Evolutionary conservation across 345 rosid genomes (phyloP), one percentile per base, ranked within the genome.

Genomic region (Odontarrhena argentea): DNA sequence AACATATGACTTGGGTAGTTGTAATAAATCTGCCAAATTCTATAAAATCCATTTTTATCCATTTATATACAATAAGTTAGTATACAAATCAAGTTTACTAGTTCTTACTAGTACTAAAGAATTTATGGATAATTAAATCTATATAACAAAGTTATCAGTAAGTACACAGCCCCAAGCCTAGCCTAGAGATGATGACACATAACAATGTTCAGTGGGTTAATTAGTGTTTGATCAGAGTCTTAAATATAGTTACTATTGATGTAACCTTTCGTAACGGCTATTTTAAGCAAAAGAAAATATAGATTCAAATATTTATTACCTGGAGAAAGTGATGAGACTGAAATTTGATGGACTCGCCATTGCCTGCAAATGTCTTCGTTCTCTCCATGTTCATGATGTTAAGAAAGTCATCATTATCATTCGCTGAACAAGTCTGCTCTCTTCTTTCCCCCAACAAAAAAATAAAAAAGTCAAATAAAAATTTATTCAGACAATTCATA

Each of bases 401-500:
- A 44, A 60, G 67, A 73, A 73, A 73, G 77, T 73, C 77, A 73
- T 73, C 77, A 73, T 73, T 73, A 73, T 60, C 76, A 15, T 52
- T 71, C 36, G 26, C 76, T 65, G 62, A 65, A 18, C 22, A 18
- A 72, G 60, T 73, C 77, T 73, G 71, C 67, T 60, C 72, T 73
- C 77, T 73, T 59, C 67, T 58, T 18, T 18, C 22, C 9, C 60
- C 61, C 36, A n/a, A n/a, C 40, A 30, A 41, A 55, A 38, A 28
- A 32, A 13, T 10, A 40, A 26, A 47, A 24, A 50, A 7, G 44
- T 11, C 6, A 43, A 37, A 62, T 0, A 52, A 35, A 15, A 24
- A 8, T 38, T 26, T 22, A 63, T 10, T 44, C 59, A 61, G 63
- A 59, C 72, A 66, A 66, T 66, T 51, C 77, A 73, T 66, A 52